Base-by-base conservation (phyloP, 805 yeast species). In the Wickerhamomyces subpelliculosus region DNA sequence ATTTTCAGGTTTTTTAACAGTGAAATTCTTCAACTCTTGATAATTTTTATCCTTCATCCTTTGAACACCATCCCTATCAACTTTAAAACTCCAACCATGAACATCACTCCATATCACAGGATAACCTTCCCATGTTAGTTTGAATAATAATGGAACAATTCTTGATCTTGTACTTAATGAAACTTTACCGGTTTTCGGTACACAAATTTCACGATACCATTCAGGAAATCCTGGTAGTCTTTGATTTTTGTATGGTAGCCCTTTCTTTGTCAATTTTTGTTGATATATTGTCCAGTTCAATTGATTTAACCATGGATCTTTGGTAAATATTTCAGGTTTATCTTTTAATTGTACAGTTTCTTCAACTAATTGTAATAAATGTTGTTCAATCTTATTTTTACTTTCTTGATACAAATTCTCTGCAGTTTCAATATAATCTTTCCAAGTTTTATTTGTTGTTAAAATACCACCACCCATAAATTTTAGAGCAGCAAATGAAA, bases 301-400 rank as follows among this genome's bases (percentile, higher is more conserved):
- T 58, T 94, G 98, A 3, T 70, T 67, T 28, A 89, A 65, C 98
- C 98, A 94, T 0, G 95, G 95, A 54, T 90, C 97, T 8, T 68
- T 55, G 14, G 60, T 55, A 6, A 64, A 67, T n/a, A 56, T 55
- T 0, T 70, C 68, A 0, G 66, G 61, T 8, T 63, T 54, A 30
- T 73, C 67, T 32, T 65, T 70, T 30, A 70, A 46, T 4, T 60
- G 52, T 1, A 79, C 75, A 5, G 83, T 71, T 16, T 76, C 78
- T 2, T 75, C 65, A 1, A 88, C 87, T 21, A 88, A 65, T 10
- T 61, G 62, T 21, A 67, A 64, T 12, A 94, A 66, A 39, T 76
- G 80, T 2, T 60, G 53, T 42, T 78, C 78, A 14, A 90, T 82
- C 36, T 68, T 63, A 9, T 55, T 48, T 36, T 76, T 72, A 40